Percentiles rank a stretch among this genome's conserved stretches.
Evolutionary conservation across 2,329 filamentous ascomycete genomes (phyloP).

Genomic region (Hypoxylon sp.): DNA sequence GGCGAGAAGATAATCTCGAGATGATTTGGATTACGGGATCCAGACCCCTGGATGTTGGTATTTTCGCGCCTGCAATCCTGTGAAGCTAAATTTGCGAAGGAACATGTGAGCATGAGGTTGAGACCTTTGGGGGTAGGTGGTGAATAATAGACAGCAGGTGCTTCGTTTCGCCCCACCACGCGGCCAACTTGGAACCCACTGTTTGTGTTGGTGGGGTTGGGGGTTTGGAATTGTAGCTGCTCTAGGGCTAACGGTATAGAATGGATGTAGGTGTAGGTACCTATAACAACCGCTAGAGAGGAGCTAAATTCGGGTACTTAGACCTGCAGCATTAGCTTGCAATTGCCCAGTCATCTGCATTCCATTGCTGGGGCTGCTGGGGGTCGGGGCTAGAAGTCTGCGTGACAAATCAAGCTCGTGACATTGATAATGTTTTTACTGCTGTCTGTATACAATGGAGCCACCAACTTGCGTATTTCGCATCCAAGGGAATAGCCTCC

Average conservation of each 20-base stretch:
- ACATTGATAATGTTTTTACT: constrained; percentile 18
- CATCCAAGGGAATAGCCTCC: constrained; percentile 6
- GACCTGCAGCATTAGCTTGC: constrained; percentile 29
- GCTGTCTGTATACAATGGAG: constrained; percentile 14
- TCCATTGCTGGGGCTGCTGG: constrained; percentile 25
- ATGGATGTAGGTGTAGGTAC: constrained; percentile 21
- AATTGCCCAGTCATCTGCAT: constrained; percentile 37
- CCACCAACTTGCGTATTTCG: constrained; percentile 24
- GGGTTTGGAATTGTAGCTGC: not conserved
- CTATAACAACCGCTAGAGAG: constrained; percentile 24
- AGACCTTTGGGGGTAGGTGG: constrained; percentile 20
- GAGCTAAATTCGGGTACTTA: constrained; percentile 29
- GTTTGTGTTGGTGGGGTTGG: constrained; percentile 19
- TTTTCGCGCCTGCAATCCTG: constrained; percentile 15
- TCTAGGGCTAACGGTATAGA: not conserved
- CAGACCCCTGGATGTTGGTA: constrained; percentile 19
- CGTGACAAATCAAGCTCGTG: constrained; percentile 40
- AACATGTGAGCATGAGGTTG: constrained; percentile 27
- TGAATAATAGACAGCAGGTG: constrained; percentile 36
- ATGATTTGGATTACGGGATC: constrained; percentile 21
- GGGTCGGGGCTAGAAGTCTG: not conserved
- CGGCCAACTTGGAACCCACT: constrained; percentile 23
- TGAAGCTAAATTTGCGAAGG: constrained; percentile 26
- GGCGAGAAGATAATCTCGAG: constrained; percentile 25
- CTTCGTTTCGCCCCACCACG: constrained; percentile 33